Percentiles rank a stretch among this genome's conserved stretches.
Conservation (phyloP, 73 alveolate genomes). For the Tetrahymena elliotti region DNA sequence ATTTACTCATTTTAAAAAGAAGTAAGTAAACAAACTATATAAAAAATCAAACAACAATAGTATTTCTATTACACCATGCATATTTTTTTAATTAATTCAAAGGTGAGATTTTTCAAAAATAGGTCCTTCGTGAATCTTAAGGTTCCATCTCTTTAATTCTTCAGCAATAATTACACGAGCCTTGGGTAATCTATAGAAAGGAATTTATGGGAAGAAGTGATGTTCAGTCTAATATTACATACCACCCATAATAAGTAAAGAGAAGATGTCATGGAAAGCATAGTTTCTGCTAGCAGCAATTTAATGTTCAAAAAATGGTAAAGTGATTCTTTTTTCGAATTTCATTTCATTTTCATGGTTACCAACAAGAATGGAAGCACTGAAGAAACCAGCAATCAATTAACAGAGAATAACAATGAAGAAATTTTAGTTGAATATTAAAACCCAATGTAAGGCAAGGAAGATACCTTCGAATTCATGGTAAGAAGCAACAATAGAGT, state of each 20-base stretch:
- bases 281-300: conserved; percentile 36
- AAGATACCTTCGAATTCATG: conserved; percentile 3
- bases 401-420: conserved; percentile 3
- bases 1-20: neutral
- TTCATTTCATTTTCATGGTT: conserved; percentile 42
- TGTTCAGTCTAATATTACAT: conserved; percentile 41
- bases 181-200: conserved; percentile 31
- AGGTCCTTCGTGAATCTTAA: neutral
- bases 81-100: neutral
- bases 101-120: neutral
- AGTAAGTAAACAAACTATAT: neutral
- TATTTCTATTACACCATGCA: neutral
- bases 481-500: conserved; percentile 17
- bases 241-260: conserved; percentile 41
- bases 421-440: conserved; percentile 10
- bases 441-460: conserved; percentile 7
- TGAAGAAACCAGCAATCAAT: conserved; percentile 39
- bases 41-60: neutral
- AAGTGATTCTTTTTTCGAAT: conserved; percentile 14
- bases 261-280: conserved; percentile 28
- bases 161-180: conserved; percentile 27
- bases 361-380: conserved; percentile 30
- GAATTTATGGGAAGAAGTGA: conserved; percentile 41
- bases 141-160: conserved; percentile 22
- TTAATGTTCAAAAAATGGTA: conserved; percentile 37